phyloP scores from a whole-genome alignment of 164 flowering plant species.

The Berberis vulgaris region DNA sequence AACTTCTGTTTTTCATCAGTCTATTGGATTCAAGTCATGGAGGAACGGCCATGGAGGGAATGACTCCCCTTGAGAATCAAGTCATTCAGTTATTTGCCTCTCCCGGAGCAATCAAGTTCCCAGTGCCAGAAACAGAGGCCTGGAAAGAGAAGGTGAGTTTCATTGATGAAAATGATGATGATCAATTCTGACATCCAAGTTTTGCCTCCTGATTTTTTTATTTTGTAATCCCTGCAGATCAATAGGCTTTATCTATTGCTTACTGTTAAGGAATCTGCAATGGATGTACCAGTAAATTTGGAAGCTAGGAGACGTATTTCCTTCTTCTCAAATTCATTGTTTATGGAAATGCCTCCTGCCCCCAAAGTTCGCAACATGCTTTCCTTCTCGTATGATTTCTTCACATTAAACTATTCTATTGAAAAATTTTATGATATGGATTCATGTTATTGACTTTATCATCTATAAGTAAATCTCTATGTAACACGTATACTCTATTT shows the following conservation, averaged over 20 bases:
- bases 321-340: constrained; percentile 89
- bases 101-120: constrained; percentile 72
- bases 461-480: background rate
- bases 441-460: background rate
- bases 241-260: constrained; percentile 72
- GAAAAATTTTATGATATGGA: background rate
- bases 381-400: constrained; percentile 78
- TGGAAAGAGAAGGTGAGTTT: constrained; percentile 82
- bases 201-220: background rate
- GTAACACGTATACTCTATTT: too few species aligned
- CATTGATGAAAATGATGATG: background rate
- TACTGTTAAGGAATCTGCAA: constrained; percentile 93
- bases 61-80: constrained; percentile 49
- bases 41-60: constrained; percentile 37
- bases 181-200: background rate
- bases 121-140: constrained; percentile 58
- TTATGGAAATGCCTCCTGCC: constrained; percentile 95
- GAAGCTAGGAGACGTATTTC: constrained; percentile 96
- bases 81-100: constrained; percentile 67
- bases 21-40: constrained; percentile 72
- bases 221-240: constrained; percentile 43
- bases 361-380: constrained; percentile 99
- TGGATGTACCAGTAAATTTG: constrained; percentile 95
- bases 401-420: too few species aligned
- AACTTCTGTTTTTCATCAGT: constrained; percentile 25